Evolutionary conservation across 2,329 filamentous ascomycete species (phyloP).

Genomic region (Stagonosporopsis cucurbitacearum): DNA sequence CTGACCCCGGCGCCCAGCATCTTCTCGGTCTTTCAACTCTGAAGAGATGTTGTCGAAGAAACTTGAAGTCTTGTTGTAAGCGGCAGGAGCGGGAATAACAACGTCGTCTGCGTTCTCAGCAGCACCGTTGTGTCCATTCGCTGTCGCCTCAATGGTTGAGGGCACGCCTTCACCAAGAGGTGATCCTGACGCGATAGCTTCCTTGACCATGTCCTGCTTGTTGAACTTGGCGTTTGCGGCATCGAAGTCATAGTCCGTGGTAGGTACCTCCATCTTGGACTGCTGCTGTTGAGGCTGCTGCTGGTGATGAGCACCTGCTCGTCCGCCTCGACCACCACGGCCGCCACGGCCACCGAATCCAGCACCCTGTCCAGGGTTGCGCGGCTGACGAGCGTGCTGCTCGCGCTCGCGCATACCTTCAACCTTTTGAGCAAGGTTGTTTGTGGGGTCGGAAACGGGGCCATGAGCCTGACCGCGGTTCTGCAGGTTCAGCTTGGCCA

Average conservation of each 20-base stretch:
- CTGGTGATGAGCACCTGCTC: slow-evolving; percentile 50
- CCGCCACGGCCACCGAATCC: slow-evolving; percentile 49
- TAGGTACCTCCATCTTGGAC: slow-evolving; percentile 83
- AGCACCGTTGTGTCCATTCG: slow-evolving; percentile 47
- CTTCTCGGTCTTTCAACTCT: slow-evolving; percentile 86
- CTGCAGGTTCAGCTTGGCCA: slow-evolving; percentile 69
- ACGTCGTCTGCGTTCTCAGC: slow-evolving; percentile 54
- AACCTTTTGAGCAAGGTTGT: slow-evolving; percentile 76
- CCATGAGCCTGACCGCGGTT: slow-evolving; percentile 31
- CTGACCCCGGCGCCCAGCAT: slow-evolving; percentile 72
- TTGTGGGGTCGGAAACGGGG: slow-evolving; percentile 57
- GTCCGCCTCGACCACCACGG: slow-evolving; percentile 57
- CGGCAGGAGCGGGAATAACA: slow-evolving; percentile 53
- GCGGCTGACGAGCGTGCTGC: slow-evolving; percentile 59
- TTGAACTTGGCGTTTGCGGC: slow-evolving; percentile 87
- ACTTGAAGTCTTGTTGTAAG: slow-evolving; percentile 86
- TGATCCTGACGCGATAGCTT: slow-evolving; percentile 80
- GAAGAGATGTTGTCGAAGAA: slow-evolving; percentile 99
- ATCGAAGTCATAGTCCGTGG: slow-evolving; percentile 91
- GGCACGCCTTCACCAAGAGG: slow-evolving; percentile 61
- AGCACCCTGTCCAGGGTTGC: slow-evolving; percentile 54
- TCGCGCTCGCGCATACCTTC: slow-evolving; percentile 74
- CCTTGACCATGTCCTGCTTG: slow-evolving; percentile 85
- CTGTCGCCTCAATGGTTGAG: slow-evolving; percentile 42
- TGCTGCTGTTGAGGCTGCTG: slow-evolving; percentile 46